These are phyloP conservation scores for Gynandropsis gynandra DNA, from an alignment of 345 rosid species.

Conservation along the genomic window DNA sequence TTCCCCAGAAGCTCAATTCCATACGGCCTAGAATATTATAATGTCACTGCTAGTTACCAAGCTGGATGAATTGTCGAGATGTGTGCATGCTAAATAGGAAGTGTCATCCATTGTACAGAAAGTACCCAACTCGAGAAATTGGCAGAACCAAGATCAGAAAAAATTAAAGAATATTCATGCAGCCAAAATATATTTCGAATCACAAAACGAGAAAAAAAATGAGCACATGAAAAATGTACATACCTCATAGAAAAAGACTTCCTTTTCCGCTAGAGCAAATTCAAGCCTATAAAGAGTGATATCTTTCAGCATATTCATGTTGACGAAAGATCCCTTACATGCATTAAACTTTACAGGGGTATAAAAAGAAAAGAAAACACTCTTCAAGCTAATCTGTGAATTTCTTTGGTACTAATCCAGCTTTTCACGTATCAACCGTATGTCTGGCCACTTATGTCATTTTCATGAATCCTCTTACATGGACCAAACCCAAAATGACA, in stretches of 20 bases:
- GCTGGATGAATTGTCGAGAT: background rate
- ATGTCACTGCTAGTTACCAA: background rate
- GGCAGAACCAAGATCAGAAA: background rate
- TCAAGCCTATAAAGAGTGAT: constrained; percentile 64
- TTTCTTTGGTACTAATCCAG: constrained; percentile 6
- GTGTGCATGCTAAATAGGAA: background rate
- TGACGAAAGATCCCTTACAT: constrained; percentile 7
- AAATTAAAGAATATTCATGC: constrained; percentile 4
- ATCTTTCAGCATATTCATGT: constrained; percentile 9
- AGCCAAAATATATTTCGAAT: constrained; percentile 14
- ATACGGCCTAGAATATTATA: background rate
- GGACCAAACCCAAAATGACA: constrained; percentile 10
- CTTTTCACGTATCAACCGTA: constrained; percentile 9
- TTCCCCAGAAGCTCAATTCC: background rate
- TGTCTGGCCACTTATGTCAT: constrained; percentile 11
- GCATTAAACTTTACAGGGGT: background rate
- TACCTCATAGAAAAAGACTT: constrained; percentile 80
- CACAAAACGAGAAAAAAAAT: constrained; percentile 3
- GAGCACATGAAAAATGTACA: constrained; percentile 3
- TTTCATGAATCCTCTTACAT: constrained; percentile 11
- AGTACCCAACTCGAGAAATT: background rate
- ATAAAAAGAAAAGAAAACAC: constrained; percentile 7
- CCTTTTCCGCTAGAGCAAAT: constrained; percentile 71
- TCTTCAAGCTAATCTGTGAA: constrained; percentile 1
- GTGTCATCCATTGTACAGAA: background rate